Percentiles rank a stretch among this genome's conserved stretches.
phyloP scores from a whole-genome alignment of 2,329 filamentous ascomycete species.

The Penicillium sp. region DNA sequence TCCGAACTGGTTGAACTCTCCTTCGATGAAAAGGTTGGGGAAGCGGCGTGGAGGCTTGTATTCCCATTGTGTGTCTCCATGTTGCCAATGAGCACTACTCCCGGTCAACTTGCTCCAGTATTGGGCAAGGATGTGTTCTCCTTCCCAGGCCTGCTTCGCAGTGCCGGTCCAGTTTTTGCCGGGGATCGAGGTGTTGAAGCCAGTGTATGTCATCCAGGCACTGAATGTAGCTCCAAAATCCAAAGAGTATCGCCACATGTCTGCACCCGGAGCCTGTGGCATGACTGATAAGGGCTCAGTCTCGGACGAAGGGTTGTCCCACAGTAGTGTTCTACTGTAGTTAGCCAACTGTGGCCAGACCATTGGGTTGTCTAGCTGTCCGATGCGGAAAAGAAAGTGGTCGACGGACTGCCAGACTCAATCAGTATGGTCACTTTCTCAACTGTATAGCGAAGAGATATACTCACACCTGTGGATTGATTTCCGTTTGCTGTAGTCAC shows the following conservation, averaged over 20 bases:
- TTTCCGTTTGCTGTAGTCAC: conserved; percentile 18
- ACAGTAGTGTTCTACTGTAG: conserved; percentile 62
- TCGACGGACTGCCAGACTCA: conserved; percentile 49
- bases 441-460: not conserved
- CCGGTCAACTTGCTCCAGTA: conserved; percentile 66
- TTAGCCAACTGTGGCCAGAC: conserved; percentile 62
- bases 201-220: conserved; percentile 61
- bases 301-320: conserved; percentile 42
- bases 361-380: conserved; percentile 63
- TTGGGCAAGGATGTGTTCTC: conserved; percentile 67
- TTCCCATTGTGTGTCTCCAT: conserved; percentile 57
- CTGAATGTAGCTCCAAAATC: conserved; percentile 68
- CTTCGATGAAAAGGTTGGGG: conserved; percentile 67
- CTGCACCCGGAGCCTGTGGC: conserved; percentile 66
- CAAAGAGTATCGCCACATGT: conserved; percentile 66
- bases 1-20: conserved; percentile 68
- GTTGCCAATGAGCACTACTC: conserved; percentile 65
- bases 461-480: conserved; percentile 18
- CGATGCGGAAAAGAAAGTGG: conserved; percentile 67
- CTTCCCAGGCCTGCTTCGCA: conserved; percentile 62
- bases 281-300: conserved; percentile 54
- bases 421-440: conserved; percentile 12
- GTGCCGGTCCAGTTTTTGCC: conserved; percentile 63
- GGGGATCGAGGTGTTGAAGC: conserved; percentile 56
- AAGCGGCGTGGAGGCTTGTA: conserved; percentile 56